These are phyloP conservation scores for Suillus decipiens DNA, from an alignment of 768 basidiomycete species.

Conservation along the genomic window DNA sequence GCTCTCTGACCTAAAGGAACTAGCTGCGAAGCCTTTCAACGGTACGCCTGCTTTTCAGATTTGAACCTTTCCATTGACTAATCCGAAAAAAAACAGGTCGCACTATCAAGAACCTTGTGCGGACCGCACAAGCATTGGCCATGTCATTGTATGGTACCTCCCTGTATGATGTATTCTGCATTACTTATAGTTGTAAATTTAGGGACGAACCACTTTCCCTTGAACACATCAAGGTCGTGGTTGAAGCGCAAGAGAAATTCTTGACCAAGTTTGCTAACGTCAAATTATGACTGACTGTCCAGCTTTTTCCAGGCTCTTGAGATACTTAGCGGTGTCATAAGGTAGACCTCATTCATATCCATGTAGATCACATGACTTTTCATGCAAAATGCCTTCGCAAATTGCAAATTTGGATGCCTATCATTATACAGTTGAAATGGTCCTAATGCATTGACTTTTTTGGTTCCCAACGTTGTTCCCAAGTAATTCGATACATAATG, in stretches of 20 bases:
- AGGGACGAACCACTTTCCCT: constrained; percentile 19
- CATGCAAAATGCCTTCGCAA: too few species aligned
- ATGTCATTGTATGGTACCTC: constrained; percentile 21
- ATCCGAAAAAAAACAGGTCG: constrained; percentile 17
- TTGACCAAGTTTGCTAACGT: constrained; percentile 21
- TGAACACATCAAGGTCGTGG: constrained; percentile 26
- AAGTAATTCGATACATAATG: too few species aligned
- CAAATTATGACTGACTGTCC: neutral
- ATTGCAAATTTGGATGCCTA: too few species aligned
- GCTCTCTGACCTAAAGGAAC: constrained; percentile 21
- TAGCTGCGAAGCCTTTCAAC: constrained; percentile 31
- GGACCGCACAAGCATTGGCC: constrained; percentile 34
- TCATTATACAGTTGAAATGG: too few species aligned
- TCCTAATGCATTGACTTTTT: too few species aligned
- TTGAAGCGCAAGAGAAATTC: constrained; percentile 30
- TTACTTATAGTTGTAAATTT: neutral
- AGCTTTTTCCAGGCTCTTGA: neutral
- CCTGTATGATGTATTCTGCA: neutral
- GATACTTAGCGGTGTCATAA: too few species aligned
- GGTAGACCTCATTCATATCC: too few species aligned
- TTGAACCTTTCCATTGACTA: neutral
- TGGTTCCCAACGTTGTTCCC: too few species aligned
- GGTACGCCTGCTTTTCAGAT: constrained; percentile 14
- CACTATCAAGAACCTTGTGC: constrained; percentile 34
- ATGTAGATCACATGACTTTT: too few species aligned